A percentile compares a stretch with the other conserved stretches of the same genome.
phyloP scores from a whole-genome alignment of 345 rosid species.

The Eucalyptus globulus region DNA sequence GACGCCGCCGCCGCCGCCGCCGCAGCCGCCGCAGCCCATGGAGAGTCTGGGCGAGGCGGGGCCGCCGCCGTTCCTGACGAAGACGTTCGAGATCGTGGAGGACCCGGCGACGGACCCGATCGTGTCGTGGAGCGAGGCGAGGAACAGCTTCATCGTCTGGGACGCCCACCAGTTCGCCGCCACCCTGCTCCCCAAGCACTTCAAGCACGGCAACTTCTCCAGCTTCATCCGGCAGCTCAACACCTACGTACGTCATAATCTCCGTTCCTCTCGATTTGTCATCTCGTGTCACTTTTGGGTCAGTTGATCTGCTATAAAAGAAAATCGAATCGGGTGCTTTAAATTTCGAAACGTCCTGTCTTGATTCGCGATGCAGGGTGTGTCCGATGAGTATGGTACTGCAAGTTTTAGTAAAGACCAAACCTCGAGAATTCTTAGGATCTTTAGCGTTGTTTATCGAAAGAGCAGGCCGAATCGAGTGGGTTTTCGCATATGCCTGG shows the following conservation, averaged over 20 bases:
- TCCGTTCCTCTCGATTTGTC: not conserved
- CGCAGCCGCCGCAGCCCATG: constrained; percentile 46
- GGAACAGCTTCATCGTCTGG: constrained; percentile 62
- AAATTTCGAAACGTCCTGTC: not conserved
- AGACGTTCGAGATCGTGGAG: constrained; percentile 65
- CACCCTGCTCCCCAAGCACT: constrained; percentile 46
- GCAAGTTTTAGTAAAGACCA: not conserved
- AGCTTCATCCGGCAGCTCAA: constrained; percentile 76
- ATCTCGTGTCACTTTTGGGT: not conserved
- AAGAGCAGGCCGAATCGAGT: not conserved
- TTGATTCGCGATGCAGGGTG: not conserved
- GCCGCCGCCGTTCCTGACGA: constrained; percentile 67
- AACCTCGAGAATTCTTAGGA: not conserved
- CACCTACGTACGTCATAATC: constrained; percentile 43
- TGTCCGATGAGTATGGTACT: not conserved
- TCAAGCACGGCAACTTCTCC: constrained; percentile 68
- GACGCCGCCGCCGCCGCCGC: not conserved
- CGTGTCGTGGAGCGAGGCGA: constrained; percentile 55
- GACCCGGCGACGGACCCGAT: constrained; percentile 48
- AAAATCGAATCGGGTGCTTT: not conserved
- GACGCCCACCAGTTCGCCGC: constrained; percentile 42
- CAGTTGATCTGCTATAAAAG: not conserved
- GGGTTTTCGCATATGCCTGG: not conserved
- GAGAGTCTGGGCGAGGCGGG: constrained; percentile 67
- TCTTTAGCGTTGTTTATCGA: not conserved